Percentiles rank a stretch among this genome's conserved stretches.
Evolutionary conservation across 768 basidiomycete genomes (phyloP).

Genomic region (Boletus rubropictus): DNA sequence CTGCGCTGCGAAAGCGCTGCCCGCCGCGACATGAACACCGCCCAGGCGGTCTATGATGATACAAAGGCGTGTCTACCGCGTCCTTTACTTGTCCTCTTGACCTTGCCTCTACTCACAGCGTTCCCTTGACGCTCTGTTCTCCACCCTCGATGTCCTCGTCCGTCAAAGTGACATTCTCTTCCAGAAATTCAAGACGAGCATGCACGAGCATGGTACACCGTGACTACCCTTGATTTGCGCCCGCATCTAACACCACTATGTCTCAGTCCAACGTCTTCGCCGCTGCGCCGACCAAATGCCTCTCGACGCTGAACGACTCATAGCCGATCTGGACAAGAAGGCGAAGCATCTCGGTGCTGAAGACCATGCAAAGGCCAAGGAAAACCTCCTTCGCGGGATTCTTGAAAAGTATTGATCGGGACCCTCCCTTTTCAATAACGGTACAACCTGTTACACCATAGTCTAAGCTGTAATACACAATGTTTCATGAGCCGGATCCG

Average conservation of each 20-base stretch:
- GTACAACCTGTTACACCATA: slow-evolving; percentile 6
- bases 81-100: slow-evolving; percentile 7
- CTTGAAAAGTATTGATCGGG: slow-evolving; percentile 28
- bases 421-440: not conserved
- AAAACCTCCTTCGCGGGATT: slow-evolving; percentile 31
- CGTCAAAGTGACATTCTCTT: slow-evolving; percentile 46
- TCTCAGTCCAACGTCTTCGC: slow-evolving; percentile 41
- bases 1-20: slow-evolving; percentile 45
- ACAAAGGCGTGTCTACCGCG: slow-evolving; percentile 38
- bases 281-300: slow-evolving; percentile 43
- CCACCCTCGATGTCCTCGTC: slow-evolving; percentile 46
- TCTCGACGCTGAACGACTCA: slow-evolving; percentile 45
- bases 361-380: slow-evolving; percentile 31
- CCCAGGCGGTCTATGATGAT: slow-evolving; percentile 34
- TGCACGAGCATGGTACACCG: slow-evolving; percentile 45
- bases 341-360: slow-evolving; percentile 35
- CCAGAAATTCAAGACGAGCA: slow-evolving; percentile 38
- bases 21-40: slow-evolving; percentile 40
- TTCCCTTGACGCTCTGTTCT: slow-evolving; percentile 37
- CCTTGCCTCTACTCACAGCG: slow-evolving; percentile 30
- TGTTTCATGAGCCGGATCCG: not conserved
- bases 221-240: not conserved
- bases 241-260: slow-evolving; percentile 6
- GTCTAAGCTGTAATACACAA: slow-evolving; percentile 1
- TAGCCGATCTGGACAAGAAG: slow-evolving; percentile 50